Base-by-base conservation (phyloP, 2,329 filamentous ascomycete genomes). In the Penicillium italicum region DNA sequence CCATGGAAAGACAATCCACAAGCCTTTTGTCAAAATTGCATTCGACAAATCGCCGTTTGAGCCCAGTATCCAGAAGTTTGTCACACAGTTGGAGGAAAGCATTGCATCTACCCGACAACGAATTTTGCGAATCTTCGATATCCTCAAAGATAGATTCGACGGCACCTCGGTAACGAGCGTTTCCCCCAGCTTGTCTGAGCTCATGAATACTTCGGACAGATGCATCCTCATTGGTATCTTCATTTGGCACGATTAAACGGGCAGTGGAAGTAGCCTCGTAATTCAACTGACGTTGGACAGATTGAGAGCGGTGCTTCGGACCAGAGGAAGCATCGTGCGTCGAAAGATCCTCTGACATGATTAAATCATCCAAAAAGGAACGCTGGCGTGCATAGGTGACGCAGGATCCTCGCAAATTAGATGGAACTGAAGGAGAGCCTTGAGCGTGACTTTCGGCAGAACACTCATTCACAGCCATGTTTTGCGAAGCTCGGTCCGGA, bases 1-100 rank as follows among this genome's bases (percentile, higher is more conserved):
- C 83, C 46, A 78, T 77, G 0, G 78, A 80, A 10, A 89, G 77
- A 40, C 83, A 81, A 42, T 82, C 79, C 50, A 91, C 82, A 16
- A 97, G 77, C 30, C 82, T 82, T 51, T 85, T 81, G 58, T 90
- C 88, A 53, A 88, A 84, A 7, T 85, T 84, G 62, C 90, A 86
- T 58, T 91, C 86, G 20, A 88, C 80, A 64, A 96, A 91, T 30
- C 73, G 72, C n/a, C 66, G 67, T 31, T 66, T 64, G 51, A 75
- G 74, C n/a, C 67, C 65, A 22, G 67, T 47, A 36, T 78, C 79
- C 3, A 74, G 62, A 54, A 85, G 72, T 61, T 82, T 84, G 26
- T 69, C 71, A 49, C 79, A 78, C n/a, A 86, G 70, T 50, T 85
- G 82, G 37, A 83, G 70, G 57, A 85, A 74, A 3, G 80, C 79